Base-by-base conservation (phyloP, 1,284 basidiomycete genomes). In the Pseudozyma thailandica region DNA sequence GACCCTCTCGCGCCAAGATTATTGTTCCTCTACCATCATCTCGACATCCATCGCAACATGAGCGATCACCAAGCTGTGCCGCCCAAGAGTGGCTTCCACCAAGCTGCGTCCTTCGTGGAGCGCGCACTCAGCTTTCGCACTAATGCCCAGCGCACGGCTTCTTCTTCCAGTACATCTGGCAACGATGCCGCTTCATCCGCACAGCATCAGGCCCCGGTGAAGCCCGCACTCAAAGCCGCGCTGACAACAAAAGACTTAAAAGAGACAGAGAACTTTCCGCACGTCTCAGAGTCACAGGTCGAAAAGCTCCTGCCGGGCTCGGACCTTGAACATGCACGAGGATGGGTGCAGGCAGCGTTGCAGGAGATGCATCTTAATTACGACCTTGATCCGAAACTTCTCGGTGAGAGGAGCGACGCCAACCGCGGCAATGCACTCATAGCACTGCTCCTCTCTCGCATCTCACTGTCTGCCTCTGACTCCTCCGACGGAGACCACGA, bases 281-380 rank as follows among this genome's bases (percentile, higher is more conserved):
- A 26, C 15, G 16, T 77, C 15, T 12, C 53, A 3, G 64, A 71
- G 6, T 35, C 50, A 2, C 55, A 66, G 48, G 42, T 77, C 20
- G 45, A 57, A 7, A 47, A 42, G 21, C 50, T 77, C 13, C 64
- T 75, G 8, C 72, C 66, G 0, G 64, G 51, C 7, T n/a, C 49
- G 1, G 51, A 58, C 1, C 39, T 64, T 15, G 52, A 65, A 21
- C 42, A 56, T 9, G 65, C 48, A 2, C 23, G 57, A 15, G 26
- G 50, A 9, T 58, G 56, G 39, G 54, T 77, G 4, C 50, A 51
- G 12, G 69, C 71, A 3, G 70, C 77, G 3, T 37, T 79, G 26
- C 63, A 68, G 25, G 77, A 79, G 50, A 77, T 77, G 77, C 63
- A 78, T 44, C 59, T 77, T 30, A 71, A 76, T 37, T 78, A 61